Conservation (phyloP, 768 basidiomycete genomes). For the Calocera cornea region DNA sequence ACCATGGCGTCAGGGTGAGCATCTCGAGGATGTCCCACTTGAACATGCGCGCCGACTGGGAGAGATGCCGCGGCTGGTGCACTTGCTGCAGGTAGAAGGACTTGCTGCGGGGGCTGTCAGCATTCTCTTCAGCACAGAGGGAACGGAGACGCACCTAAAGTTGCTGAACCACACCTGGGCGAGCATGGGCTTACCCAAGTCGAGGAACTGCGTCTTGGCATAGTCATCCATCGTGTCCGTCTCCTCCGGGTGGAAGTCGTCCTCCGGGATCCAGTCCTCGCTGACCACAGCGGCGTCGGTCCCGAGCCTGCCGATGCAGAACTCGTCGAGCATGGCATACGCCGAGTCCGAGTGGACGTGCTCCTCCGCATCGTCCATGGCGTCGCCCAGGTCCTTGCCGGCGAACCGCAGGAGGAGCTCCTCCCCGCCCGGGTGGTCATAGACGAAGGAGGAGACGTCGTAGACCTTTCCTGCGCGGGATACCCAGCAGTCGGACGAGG, state of each 20-base stretch:
- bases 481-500: constrained; percentile 62
- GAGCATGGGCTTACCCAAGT: constrained; percentile 71
- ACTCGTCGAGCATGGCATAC: constrained; percentile 84
- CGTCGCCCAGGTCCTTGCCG: constrained; percentile 63
- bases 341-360: constrained; percentile 88
- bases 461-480: constrained; percentile 72
- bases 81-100: constrained; percentile 92
- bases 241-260: constrained; percentile 83
- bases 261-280: constrained; percentile 81
- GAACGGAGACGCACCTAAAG: constrained; percentile 44
- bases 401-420: constrained; percentile 74
- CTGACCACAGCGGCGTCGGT: constrained; percentile 57
- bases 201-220: constrained; percentile 81
- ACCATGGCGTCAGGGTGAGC: constrained; percentile 82
- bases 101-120: constrained; percentile 40
- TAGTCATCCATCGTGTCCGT: constrained; percentile 73
- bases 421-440: constrained; percentile 91
- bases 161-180: constrained; percentile 78
- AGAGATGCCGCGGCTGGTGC: constrained; percentile 84
- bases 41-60: constrained; percentile 76
- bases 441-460: constrained; percentile 70
- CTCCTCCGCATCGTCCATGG: constrained; percentile 67
- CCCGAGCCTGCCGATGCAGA: constrained; percentile 70
- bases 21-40: constrained; percentile 69
- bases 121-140: neutral